Base-by-base conservation (phyloP, 75 land plant species). In the Picea glauca region DNA sequence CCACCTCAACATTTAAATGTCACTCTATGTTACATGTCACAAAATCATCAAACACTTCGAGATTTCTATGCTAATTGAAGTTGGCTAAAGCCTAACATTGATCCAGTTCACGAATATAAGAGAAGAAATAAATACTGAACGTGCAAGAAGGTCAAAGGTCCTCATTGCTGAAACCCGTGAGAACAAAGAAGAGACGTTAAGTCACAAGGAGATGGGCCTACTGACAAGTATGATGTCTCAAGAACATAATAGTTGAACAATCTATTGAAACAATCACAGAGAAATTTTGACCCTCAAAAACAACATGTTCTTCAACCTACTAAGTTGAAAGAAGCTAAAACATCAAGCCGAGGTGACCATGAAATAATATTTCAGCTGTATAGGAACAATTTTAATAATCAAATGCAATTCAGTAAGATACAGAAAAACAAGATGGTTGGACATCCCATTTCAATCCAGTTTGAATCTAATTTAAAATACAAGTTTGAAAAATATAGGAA, bases 361-460 rank as follows among this genome's bases (percentile, higher is more conserved):
- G 13, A 18, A 21, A 43, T 13, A 43, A 70, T 38, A 9, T 8
- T 40, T 70, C 13, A 32, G 12, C 23, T 62, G 65, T 62, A 62
- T 62, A n/a, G 0, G 26, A 7, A 31, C 50, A 40, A 20, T 70
- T 70, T 43, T 38, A 8, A 7, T 8, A 70, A 70, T 70, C 23
- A 1, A 70, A n/a, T 70, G 56, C 18, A 70, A 20, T 68, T 20
- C n/a, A 17, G 40, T 50, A 9, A 38, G n/a, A 70, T 43, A 23
- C n/a, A 40, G 35, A 43, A 15, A 8, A 43, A 70, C 26, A 70
- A 50, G 11, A 50, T 50, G 50, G 23, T 3, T 21, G 6, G 13
- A 4, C 50, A 68, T 68, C 40, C 40, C 9, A 40, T 70, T 50
- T 68, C 72, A 68, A 38, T 70, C 50, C 74, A 70, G 50, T 43